Evolutionary conservation across 441 rosid genomes (phyloP).

Genomic region (Brassica hybrid): DNA sequence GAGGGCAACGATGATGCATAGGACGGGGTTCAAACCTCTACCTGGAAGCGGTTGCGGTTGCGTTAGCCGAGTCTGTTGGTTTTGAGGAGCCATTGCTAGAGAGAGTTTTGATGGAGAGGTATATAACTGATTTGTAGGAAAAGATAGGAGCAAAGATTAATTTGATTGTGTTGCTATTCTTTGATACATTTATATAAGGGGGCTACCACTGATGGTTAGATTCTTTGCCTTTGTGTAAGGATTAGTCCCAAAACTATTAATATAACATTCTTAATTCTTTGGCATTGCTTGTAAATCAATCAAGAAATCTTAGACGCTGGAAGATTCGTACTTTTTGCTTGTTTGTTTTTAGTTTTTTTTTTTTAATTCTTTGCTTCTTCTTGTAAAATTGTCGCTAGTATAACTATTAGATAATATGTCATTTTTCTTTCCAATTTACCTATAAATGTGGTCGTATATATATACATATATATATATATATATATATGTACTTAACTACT

Average conservation of each 20-base stretch:
- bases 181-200: slow-evolving; percentile 33
- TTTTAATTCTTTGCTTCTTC: slow-evolving; percentile 36
- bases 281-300: slow-evolving; percentile 45
- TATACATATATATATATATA: too few species aligned
- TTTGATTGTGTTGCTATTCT: slow-evolving; percentile 33
- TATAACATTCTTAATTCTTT: too few species aligned
- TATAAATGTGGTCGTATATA: slow-evolving; percentile 1
- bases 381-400: not conserved
- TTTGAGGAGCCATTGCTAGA: slow-evolving; percentile 36
- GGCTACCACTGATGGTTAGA: slow-evolving; percentile 17
- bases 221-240: slow-evolving; percentile 44
- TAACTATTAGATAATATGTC: slow-evolving; percentile 3
- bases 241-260: slow-evolving; percentile 31
- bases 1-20: slow-evolving; percentile 43
- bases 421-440: not conserved
- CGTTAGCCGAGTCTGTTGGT: slow-evolving; percentile 28
- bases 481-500: not conserved
- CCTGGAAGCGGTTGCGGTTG: slow-evolving; percentile 20
- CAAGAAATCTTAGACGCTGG: slow-evolving; percentile 46
- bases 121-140: slow-evolving; percentile 11
- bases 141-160: slow-evolving; percentile 7
- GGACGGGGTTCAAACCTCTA: slow-evolving; percentile 36
- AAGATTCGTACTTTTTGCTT: slow-evolving; percentile 40
- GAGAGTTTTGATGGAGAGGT: slow-evolving; percentile 3
- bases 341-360: not conserved